Percentiles rank a stretch among this genome's conserved stretches.
phyloP scores from a whole-genome alignment of 129 eudicot genomes.

The Artemisia argyi region DNA sequence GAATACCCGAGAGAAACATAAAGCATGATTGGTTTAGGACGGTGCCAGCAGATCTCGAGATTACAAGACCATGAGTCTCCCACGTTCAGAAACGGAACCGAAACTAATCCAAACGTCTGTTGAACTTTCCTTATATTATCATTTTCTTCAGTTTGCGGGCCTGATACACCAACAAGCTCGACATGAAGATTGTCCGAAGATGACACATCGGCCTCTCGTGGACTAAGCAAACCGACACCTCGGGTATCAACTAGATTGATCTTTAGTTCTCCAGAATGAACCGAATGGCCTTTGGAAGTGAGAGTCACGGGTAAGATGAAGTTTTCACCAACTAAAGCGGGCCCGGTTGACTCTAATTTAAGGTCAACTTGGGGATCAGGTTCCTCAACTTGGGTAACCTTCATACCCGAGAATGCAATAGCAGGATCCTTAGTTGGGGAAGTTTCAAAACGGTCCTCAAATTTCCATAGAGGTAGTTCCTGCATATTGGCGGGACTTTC shows the following conservation, averaged over 20 bases:
- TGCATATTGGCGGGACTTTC: conserved; percentile 97
- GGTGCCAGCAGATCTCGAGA: conserved; percentile 91
- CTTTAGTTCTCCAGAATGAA: conserved; percentile 82
- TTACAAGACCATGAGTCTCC: conserved; percentile 90
- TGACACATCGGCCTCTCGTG: conserved; percentile 63
- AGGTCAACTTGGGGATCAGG: conserved; percentile 93
- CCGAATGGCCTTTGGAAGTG: conserved; percentile 76
- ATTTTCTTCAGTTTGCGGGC: not conserved
- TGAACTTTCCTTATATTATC: conserved; percentile 71
- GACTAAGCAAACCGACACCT: conserved; percentile 93
- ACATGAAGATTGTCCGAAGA: conserved; percentile 75
- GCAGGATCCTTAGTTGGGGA: conserved; percentile 89
- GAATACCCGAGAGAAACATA: conserved; percentile 86
- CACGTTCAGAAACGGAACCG: conserved; percentile 67
- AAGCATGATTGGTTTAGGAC: conserved; percentile 89
- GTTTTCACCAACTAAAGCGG: conserved; percentile 92
- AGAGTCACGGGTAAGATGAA: conserved; percentile 78
- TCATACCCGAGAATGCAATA: conserved; percentile 86
- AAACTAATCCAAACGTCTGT: conserved; percentile 85
- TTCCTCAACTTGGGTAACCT: conserved; percentile 92
- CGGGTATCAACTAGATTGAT: conserved; percentile 90
- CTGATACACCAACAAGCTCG: conserved; percentile 78
- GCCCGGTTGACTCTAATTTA: conserved; percentile 60
- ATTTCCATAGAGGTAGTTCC: conserved; percentile 94
- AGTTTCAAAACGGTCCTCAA: conserved; percentile 85